phyloP scores from a whole-genome alignment of 208 protist species.

The Wallacemonas collosoma region DNA sequence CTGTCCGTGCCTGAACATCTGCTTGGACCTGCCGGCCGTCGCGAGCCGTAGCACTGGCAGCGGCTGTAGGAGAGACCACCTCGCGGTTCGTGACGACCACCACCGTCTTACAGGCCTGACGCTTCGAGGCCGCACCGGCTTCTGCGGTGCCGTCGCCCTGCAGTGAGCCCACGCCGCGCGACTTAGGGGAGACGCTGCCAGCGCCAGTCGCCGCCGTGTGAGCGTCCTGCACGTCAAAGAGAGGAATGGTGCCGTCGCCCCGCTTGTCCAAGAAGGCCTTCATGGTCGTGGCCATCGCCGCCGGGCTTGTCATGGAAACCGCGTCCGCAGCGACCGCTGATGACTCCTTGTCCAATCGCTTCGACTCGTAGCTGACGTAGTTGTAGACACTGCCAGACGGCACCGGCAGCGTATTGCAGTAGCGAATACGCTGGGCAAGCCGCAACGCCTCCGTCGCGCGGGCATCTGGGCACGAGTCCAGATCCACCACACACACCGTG shows the following conservation, averaged over 20 bases:
- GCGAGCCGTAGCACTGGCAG: background rate
- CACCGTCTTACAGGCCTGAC: conserved; percentile 8
- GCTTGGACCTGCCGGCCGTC: conserved; percentile 12
- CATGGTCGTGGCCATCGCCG: conserved; percentile 2
- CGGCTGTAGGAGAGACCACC: conserved; percentile 16
- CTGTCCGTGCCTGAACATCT: conserved; percentile 21
- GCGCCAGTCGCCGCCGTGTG: background rate
- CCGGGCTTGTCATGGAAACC: background rate
- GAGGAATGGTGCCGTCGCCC: conserved; percentile 2
- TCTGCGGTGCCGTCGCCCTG: background rate
- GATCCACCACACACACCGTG: conserved; percentile 32
- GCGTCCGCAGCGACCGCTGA: background rate
- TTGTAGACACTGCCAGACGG: conserved; percentile 34
- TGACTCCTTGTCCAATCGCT: conserved; percentile 4
- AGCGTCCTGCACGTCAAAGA: background rate
- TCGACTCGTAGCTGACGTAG: conserved; percentile 22
- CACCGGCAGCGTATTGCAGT: conserved; percentile 22
- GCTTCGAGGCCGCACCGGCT: background rate
- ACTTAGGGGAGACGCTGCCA: background rate
- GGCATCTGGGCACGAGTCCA: conserved; percentile 24
- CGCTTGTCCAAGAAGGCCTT: conserved; percentile 3
- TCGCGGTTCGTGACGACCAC: conserved; percentile 15
- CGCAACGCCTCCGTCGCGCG: conserved; percentile 29
- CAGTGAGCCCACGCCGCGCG: conserved; percentile 3
- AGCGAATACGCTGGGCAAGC: conserved; percentile 24